Percentiles rank a stretch among this genome's conserved stretches.
These are phyloP conservation scores for Pistacia integerrima DNA, from an alignment of 345 rosid species.

Conservation along the genomic window DNA sequence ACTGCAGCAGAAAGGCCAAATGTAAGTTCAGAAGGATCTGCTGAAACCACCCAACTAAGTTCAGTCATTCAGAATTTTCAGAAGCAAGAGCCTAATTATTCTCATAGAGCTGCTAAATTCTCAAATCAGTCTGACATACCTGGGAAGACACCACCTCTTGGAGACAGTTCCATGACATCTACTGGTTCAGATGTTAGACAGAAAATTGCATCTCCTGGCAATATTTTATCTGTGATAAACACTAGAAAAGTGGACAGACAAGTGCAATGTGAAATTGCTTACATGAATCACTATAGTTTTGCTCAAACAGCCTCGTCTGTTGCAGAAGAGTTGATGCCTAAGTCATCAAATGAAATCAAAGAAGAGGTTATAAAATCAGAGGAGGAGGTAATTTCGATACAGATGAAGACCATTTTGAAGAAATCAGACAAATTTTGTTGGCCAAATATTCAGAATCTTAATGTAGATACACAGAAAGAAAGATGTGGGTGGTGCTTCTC, in stretches of 20 bases:
- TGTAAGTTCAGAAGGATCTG: constrained; percentile 61
- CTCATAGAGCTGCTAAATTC: constrained; percentile 24
- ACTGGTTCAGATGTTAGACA: constrained; percentile 37
- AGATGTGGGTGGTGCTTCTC: constrained; percentile 96
- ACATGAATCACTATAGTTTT: constrained; percentile 72
- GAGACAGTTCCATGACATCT: constrained; percentile 35
- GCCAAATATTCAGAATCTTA: constrained; percentile 49
- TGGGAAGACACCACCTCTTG: constrained; percentile 19
- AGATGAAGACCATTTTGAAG: constrained; percentile 79
- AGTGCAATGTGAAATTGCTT: constrained; percentile 42
- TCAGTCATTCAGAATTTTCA: constrained; percentile 37
- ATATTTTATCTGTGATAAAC: constrained; percentile 29
- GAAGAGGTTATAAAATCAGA: constrained; percentile 45
- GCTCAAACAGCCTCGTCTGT: constrained; percentile 68
- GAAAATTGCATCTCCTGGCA: constrained; percentile 36
- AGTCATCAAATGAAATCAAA: constrained; percentile 45
- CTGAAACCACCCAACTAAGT: constrained; percentile 57
- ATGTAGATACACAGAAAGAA: constrained; percentile 56
- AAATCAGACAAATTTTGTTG: constrained; percentile 58
- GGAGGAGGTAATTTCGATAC: constrained; percentile 68
- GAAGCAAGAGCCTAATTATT: constrained; percentile 34
- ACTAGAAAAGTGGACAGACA: constrained; percentile 32
- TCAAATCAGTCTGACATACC: constrained; percentile 33
- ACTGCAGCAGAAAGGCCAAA: constrained; percentile 37
- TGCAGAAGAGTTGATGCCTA: constrained; percentile 63